Base-by-base conservation (phyloP, 805 yeast species). In the Yarrowia hollandica region DNA sequence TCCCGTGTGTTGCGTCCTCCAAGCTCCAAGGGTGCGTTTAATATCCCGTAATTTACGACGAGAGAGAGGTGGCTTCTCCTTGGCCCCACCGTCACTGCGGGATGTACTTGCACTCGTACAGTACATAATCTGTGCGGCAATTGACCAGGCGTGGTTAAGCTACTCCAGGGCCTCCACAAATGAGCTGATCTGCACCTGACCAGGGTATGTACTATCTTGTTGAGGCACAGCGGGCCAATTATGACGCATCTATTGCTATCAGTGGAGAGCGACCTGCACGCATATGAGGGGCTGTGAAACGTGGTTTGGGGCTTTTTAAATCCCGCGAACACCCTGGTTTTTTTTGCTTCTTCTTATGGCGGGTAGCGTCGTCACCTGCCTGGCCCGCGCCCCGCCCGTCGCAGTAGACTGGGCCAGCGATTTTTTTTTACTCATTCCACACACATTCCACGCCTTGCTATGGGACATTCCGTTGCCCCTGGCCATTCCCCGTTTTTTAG, bases 241-340 rank as follows among this genome's bases (percentile, higher is more conserved):
- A 41, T 41, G 48, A 26, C 48, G 48, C 48, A 41, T 41, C 33
- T 14, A 25, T 41, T 41, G 48, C 48, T 41, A 41, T 41, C 48
- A 26, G 48, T 18, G 33, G 46, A 25, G 46, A n/a, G n/a, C n/a
- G n/a, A n/a, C n/a, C n/a, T n/a, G n/a, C n/a, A n/a, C n/a, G n/a
- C n/a, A n/a, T n/a, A n/a, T n/a, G n/a, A 23, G 21, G 21, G 30
- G 15, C 46, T 39, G 31, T 21, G 16, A 26, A 2, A 6, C 7
- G 7, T 5, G 30, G 30, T 4, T 10, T 26, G 30, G 7, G 11
- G n/a, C n/a, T n/a, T n/a, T n/a, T n/a, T n/a, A n/a, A n/a, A n/a
- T n/a, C n/a, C n/a, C n/a, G n/a, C n/a, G n/a, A n/a, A n/a, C n/a
- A n/a, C n/a, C n/a, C n/a, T n/a, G n/a, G n/a, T n/a, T n/a, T n/a